Evolutionary conservation across 192 early-diverging fungal species (phyloP).

Genomic region (Gryganskiella cystojenkinii): DNA sequence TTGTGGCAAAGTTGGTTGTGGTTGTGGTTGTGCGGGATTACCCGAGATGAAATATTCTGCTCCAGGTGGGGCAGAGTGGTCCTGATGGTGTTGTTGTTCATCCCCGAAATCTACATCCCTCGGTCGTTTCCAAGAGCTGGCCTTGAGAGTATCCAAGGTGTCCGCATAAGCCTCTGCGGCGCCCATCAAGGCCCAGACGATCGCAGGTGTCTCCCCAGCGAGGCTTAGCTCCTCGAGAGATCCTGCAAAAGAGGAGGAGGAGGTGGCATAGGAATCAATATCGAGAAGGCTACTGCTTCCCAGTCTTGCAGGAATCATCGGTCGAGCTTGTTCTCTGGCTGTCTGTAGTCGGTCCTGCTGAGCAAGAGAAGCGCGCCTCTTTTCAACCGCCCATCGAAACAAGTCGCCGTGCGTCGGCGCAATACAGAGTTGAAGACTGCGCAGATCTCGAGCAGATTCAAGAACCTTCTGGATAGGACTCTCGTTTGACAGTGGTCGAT

Average conservation of each 20-base stretch:
- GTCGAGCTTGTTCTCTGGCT: neutral
- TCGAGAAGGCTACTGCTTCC: no score
- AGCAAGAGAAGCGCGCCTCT: neutral
- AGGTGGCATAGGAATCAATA: no score
- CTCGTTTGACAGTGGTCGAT: neutral
- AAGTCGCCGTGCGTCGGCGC: neutral
- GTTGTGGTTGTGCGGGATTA: no score
- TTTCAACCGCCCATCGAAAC: slow-evolving; percentile 14
- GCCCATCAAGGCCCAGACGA: slow-evolving; percentile 1
- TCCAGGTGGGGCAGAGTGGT: no score
- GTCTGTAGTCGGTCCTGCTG: no score
- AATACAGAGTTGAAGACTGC: slow-evolving; percentile 18
- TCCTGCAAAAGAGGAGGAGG: neutral
- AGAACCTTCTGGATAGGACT: slow-evolving; percentile 3
- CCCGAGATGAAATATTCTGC: no score
- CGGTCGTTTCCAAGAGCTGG: slow-evolving; percentile 9
- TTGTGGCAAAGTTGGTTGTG: no score
- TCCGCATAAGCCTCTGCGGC: slow-evolving; percentile 3
- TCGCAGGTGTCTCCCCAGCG: slow-evolving; percentile 14
- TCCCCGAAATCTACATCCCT: neutral
- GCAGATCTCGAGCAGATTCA: neutral
- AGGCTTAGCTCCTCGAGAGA: slow-evolving; percentile 8
- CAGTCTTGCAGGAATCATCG: neutral
- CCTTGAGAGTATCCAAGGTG: slow-evolving; percentile 1
- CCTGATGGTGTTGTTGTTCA: neutral